Percentiles rank a stretch among this genome's conserved stretches.
Evolutionary conservation across 225 moss, liverwort and hornwort genomes (phyloP).

Genomic region (Pseudisothecium myosuroides): DNA sequence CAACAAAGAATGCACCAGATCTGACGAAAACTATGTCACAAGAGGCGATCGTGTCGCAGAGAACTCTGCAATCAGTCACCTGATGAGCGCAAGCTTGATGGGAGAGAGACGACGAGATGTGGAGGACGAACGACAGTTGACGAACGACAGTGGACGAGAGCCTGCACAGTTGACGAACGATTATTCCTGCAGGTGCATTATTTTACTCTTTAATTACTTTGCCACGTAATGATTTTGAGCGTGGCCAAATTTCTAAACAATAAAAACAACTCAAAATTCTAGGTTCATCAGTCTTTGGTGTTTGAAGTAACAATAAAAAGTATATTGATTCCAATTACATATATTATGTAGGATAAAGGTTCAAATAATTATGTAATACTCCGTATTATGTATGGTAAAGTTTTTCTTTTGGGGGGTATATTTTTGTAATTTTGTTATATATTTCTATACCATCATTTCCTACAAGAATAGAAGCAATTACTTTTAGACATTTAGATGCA

Average conservation of each 20-base stretch:
- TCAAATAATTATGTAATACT: too few relatives aligned
- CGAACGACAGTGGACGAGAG: background rate
- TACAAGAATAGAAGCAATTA: background rate
- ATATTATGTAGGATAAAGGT: rapidly evolving
- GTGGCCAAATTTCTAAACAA: background rate
- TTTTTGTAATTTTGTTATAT: background rate
- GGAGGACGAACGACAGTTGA: background rate
- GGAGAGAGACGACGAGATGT: background rate
- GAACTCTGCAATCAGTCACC: background rate
- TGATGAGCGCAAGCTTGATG: background rate
- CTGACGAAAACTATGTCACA: background rate
- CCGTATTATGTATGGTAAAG: too few relatives aligned
- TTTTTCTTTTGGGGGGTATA: too few relatives aligned
- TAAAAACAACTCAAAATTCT: background rate
- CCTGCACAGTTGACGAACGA: background rate
- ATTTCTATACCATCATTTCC: background rate
- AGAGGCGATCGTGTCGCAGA: background rate
- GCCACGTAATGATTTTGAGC: background rate
- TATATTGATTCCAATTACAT: background rate
- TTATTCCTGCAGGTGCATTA: background rate
- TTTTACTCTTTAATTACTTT: background rate
- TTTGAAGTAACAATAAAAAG: background rate
- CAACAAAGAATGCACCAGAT: background rate
- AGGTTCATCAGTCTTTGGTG: background rate
- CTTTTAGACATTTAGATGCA: background rate